phyloP scores from a whole-genome alignment of 768 basidiomycete genomes.

The Auricularia heimuer region DNA sequence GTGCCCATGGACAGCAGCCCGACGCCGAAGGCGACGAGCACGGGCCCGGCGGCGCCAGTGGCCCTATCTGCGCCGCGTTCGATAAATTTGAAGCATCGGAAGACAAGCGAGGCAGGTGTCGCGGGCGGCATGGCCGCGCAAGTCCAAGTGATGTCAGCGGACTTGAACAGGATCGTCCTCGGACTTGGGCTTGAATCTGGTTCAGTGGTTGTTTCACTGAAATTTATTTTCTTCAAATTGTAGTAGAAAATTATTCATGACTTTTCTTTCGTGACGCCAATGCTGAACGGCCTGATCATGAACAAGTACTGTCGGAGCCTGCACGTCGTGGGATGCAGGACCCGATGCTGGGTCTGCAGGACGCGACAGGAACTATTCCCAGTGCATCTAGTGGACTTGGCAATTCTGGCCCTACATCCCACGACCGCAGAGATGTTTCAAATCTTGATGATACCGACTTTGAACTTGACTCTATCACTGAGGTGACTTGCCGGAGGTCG shows the following conservation, averaged over 20 bases:
- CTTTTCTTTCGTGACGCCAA: too few relatives aligned
- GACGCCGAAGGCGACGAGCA: constrained; percentile 77
- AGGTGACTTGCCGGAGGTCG: background rate
- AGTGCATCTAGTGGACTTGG: background rate
- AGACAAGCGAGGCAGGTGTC: constrained; percentile 24
- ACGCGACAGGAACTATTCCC: background rate
- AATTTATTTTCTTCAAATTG: too few relatives aligned
- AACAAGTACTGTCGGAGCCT: too few relatives aligned
- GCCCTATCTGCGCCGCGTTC: constrained; percentile 69
- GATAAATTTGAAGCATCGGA: constrained; percentile 52
- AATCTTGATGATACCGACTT: background rate
- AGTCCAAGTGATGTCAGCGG: too few relatives aligned
- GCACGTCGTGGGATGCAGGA: background rate
- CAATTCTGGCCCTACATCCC: background rate
- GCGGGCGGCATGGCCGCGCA: background rate
- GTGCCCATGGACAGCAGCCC: constrained; percentile 58
- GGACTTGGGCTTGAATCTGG: too few relatives aligned
- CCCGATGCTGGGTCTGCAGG: background rate
- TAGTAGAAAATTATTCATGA: too few relatives aligned
- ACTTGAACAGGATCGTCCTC: too few relatives aligned
- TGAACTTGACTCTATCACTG: background rate
- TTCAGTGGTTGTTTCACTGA: too few relatives aligned
- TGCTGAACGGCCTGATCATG: too few relatives aligned
- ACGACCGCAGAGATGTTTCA: background rate
- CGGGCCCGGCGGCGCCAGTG: constrained; percentile 85